These are phyloP conservation scores for Gonapodya prolifera DNA, from an alignment of 192 early-diverging fungal species.

Conservation along the genomic window DNA sequence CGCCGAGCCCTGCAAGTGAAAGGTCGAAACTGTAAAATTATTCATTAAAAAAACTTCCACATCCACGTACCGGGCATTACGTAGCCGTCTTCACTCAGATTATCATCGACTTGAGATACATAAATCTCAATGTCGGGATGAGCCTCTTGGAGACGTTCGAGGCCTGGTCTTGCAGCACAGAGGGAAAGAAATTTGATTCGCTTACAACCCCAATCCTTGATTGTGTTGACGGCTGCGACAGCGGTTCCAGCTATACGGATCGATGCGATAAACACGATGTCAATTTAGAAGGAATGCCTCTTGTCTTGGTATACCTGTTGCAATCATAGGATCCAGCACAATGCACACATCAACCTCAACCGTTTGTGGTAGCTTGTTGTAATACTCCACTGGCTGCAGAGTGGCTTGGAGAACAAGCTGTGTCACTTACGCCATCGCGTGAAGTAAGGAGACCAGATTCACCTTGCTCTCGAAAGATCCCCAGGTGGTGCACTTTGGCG, in stretches of 20 bases:
- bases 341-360: slow-evolving; percentile 56
- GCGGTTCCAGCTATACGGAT: slow-evolving; percentile 34
- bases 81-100: slow-evolving; percentile 41
- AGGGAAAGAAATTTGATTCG: slow-evolving; percentile 58
- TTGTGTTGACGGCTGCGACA: slow-evolving; percentile 58
- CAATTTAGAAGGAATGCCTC: neutral
- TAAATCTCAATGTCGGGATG: slow-evolving; percentile 26
- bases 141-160: slow-evolving; percentile 23
- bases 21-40: slow-evolving; percentile 11
- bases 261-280: neutral
- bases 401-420: slow-evolving; percentile 21
- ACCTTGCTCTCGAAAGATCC: slow-evolving; percentile 64
- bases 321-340: slow-evolving; percentile 72
- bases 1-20: slow-evolving; percentile 33
- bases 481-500: slow-evolving; percentile 64
- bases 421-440: neutral
- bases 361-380: slow-evolving; percentile 69
- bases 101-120: slow-evolving; percentile 16
- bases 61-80: slow-evolving; percentile 29
- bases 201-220: slow-evolving; percentile 65
- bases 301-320: slow-evolving; percentile 41
- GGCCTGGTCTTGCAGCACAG: slow-evolving; percentile 36
- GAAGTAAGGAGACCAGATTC: slow-evolving; percentile 10
- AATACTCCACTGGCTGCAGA: slow-evolving; percentile 81
- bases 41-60: neutral